These are phyloP conservation scores for Mallotus nudiflorus DNA, from an alignment of 345 rosid species.

Conservation along the genomic window DNA sequence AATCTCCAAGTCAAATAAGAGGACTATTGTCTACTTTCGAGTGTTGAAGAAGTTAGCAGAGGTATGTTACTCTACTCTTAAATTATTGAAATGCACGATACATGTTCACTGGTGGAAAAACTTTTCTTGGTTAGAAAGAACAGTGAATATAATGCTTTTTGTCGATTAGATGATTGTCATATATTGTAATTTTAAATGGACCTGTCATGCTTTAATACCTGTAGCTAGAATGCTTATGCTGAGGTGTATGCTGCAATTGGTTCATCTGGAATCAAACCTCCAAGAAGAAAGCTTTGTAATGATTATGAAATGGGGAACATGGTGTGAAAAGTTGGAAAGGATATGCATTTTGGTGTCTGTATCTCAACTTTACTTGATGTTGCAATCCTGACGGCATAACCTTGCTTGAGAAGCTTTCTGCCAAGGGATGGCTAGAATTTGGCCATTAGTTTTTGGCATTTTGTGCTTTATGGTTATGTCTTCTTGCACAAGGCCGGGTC, in stretches of 20 bases:
- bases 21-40: neutral
- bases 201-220: neutral
- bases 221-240: neutral
- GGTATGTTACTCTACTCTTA: neutral
- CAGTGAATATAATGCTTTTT: neutral
- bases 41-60: neutral
- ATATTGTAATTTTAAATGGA: neutral
- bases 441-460: neutral
- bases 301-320: neutral
- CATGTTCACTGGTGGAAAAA: neutral
- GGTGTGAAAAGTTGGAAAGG: constrained; percentile 6
- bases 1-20: neutral
- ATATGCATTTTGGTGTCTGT: neutral
- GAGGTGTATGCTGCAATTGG: neutral
- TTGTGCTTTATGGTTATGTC: neutral
- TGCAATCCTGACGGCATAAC: neutral
- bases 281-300: neutral
- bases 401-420: constrained; percentile 16
- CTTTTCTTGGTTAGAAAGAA: neutral
- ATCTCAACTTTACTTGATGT: neutral
- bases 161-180: no score
- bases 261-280: constrained; percentile 8
- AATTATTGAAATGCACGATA: neutral
- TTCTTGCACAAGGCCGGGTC: neutral
- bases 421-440: neutral